Evolutionary conservation across 345 rosid species (phyloP).

Genomic region (Brassica juncea): DNA sequence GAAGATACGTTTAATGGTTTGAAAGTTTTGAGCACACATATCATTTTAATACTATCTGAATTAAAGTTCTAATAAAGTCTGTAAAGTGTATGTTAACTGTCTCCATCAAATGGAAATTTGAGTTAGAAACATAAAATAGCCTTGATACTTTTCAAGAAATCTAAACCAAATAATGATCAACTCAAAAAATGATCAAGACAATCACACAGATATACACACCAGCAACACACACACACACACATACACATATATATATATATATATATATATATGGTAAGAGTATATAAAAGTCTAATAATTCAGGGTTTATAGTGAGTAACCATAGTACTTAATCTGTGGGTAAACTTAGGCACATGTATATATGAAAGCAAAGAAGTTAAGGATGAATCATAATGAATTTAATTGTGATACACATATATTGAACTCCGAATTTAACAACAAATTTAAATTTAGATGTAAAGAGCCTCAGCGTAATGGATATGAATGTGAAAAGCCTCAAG

Average conservation of each 20-base stretch:
- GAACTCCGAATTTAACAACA: constrained; percentile 24
- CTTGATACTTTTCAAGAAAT: neutral
- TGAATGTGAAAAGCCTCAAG: constrained; percentile 8
- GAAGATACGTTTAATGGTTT: neutral
- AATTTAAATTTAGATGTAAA: constrained; percentile 14
- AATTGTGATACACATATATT: constrained; percentile 23
- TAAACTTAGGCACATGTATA: neutral
- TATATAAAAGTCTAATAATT: neutral
- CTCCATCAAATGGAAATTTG: neutral
- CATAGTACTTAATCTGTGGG: neutral
- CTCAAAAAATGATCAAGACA: neutral
- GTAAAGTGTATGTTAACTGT: neutral
- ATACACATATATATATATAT: too few relatives aligned
- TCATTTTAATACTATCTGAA: constrained; percentile 3
- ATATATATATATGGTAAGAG: neutral
- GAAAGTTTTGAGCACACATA: neutral
- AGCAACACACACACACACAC: neutral
- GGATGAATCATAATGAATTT: constrained; percentile 25
- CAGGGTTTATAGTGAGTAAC: constrained; percentile 4
- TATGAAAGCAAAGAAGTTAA: constrained; percentile 24
- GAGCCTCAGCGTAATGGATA: constrained; percentile 33
- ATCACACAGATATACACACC: neutral
- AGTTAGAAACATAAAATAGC: neutral
- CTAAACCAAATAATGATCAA: neutral
- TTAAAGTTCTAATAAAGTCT: neutral